Percentiles rank a stretch among this genome's conserved stretches.
Conservation (phyloP, 495 filamentous ascomycete species). For the Pseudoneurospora amorphoporcata region DNA sequence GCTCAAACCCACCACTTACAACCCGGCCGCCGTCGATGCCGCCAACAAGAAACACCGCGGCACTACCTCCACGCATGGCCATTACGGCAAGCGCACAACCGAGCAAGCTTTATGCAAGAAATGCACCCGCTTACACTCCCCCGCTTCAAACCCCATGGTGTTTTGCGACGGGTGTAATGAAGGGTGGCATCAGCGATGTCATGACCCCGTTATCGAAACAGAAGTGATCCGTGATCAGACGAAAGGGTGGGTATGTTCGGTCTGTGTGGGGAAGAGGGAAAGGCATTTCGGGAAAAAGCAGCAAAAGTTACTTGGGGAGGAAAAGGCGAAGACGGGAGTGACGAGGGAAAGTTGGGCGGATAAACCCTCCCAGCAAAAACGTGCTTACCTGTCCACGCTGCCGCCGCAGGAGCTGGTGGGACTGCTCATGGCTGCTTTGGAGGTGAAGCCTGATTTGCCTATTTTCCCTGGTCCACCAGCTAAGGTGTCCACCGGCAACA, state of each 20-base stretch:
- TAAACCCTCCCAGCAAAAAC: slow-evolving; percentile 26
- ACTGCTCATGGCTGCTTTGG: slow-evolving; percentile 18
- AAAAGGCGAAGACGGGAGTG: background rate
- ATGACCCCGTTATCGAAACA: slow-evolving; percentile 68
- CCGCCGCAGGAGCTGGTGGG: slow-evolving; percentile 25
- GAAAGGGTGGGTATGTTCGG: slow-evolving; percentile 63
- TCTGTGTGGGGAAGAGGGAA: slow-evolving; percentile 46
- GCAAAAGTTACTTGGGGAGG: background rate
- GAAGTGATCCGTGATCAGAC: slow-evolving; percentile 55
- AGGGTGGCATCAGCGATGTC: slow-evolving; percentile 85
- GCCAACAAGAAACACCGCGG: slow-evolving; percentile 24
- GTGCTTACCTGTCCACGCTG: slow-evolving; percentile 30
- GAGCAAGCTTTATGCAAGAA: slow-evolving; percentile 56
- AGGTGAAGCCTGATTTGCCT: slow-evolving; percentile 32
- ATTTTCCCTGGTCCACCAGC: slow-evolving; percentile 26
- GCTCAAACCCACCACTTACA: slow-evolving; percentile 61
- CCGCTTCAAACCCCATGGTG: slow-evolving; percentile 74
- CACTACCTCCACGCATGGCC: background rate
- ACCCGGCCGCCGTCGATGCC: slow-evolving; percentile 41
- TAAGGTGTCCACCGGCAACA: background rate
- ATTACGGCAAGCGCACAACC: slow-evolving; percentile 39
- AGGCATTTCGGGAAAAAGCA: slow-evolving; percentile 27
- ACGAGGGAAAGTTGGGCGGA: slow-evolving; percentile 32
- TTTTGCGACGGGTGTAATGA: slow-evolving; percentile 89
- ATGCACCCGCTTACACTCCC: slow-evolving; percentile 69